Evolutionary conservation across 2,329 filamentous ascomycete species (phyloP).

Genomic region (Dactylonectria estremocensis): DNA sequence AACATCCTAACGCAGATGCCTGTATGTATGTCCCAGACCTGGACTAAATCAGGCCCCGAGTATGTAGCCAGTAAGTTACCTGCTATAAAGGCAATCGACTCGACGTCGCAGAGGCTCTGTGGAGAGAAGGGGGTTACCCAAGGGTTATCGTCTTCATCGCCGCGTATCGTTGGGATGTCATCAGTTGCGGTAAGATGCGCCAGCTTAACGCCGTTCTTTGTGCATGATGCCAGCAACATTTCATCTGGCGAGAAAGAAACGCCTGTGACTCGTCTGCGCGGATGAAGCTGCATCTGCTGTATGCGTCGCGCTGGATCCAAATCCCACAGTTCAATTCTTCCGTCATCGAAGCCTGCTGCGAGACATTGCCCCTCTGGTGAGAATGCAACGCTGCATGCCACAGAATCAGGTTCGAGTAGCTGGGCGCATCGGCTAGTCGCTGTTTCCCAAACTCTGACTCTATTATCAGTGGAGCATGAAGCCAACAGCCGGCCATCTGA

Average conservation of each 20-base stretch:
- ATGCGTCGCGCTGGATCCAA: neutral
- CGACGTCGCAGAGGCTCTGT: neutral
- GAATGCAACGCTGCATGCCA: neutral
- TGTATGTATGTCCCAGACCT: neutral
- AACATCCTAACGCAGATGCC: neutral
- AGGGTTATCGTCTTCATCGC: neutral
- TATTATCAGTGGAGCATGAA: fast-evolving
- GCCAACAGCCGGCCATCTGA: neutral
- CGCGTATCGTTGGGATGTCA: neutral
- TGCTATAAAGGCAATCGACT: neutral
- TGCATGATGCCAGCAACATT: neutral
- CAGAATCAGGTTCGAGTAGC: neutral
- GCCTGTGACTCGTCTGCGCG: too few relatives aligned
- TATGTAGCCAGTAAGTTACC: neutral
- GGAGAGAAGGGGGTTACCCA: neutral
- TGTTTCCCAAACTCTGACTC: neutral
- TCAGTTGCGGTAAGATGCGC: slow-evolving; percentile 1
- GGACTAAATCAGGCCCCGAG: neutral
- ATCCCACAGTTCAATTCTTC: neutral
- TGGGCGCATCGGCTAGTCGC: neutral
- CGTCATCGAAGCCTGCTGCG: fast-evolving
- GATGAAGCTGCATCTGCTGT: neutral
- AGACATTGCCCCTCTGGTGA: neutral
- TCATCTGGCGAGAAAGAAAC: neutral
- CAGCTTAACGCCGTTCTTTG: neutral